Base-by-base conservation (phyloP, 306 rosid genomes). In the Vigna trinervia region DNA sequence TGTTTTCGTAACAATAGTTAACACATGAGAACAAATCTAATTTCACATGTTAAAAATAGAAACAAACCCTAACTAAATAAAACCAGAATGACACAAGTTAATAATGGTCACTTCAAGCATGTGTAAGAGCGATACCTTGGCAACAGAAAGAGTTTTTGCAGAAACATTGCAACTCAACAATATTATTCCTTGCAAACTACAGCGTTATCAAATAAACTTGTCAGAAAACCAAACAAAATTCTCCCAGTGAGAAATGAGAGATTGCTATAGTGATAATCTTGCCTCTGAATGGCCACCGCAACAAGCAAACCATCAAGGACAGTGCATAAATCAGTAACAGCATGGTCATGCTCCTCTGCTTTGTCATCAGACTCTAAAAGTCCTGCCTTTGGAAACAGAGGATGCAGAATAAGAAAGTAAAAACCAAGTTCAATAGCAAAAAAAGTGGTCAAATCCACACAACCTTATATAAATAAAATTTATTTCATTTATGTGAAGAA, bases 221-320 rank as follows among this genome's bases (percentile, higher is more conserved):
- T 75, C 6, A 67, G 56, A 3, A 61, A 79, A 69, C 65, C 39
- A 77, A 51, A 66, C 23, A 47, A 23, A 57, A 60, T 54, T 50
- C 30, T 80, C 75, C 43, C 14, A 7, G 2, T 34, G 36, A 30
- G 52, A 81, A 66, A 75, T 60, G 53, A 54, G 36, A 53, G 30
- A 54, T 57, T 17, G 17, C 53, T 11, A 56, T 45, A 61, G 60
- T 19, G 9, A 66, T 79, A 67, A 81, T 81, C 85, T 86, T 89
- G 74, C 97, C 97, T 88, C 81, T 95, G 99, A 68, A 92, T 79
- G 56, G 97, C 92, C 77, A 88, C 97, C 0, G 97, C 97, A 88
- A 95, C 90, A 76, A 86, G 89, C 69, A 80, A 68, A 71, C 96
- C 89, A 81, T 85, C 94, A 9, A 70, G 53, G 68, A 65, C 80